Percentiles rank a stretch among this genome's conserved stretches.
Evolutionary conservation across 1,139 yeast species (phyloP).

Genomic region (Suhomyces ambrosiae): DNA sequence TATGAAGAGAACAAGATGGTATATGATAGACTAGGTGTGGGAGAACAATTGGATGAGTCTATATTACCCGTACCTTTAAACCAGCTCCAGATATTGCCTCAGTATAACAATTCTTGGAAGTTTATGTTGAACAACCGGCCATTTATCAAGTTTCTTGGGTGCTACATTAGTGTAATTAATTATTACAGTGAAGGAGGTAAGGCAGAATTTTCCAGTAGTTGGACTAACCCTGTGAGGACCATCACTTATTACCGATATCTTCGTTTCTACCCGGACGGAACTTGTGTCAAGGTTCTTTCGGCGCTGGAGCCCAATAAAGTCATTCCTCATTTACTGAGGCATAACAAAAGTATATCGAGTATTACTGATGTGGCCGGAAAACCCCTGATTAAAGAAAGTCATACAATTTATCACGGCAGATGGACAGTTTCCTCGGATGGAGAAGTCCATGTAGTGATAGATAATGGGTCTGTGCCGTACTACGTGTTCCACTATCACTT

Average conservation of each 20-base stretch:
- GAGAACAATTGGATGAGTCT: slow-evolving; percentile 24
- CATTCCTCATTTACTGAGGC: slow-evolving; percentile 53
- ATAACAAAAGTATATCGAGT: slow-evolving; percentile 18
- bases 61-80: slow-evolving; percentile 44
- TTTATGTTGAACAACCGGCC: slow-evolving; percentile 57
- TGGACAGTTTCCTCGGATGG: slow-evolving; percentile 53
- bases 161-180: slow-evolving; percentile 82
- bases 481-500: slow-evolving; percentile 67
- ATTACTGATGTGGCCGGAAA: slow-evolving; percentile 5
- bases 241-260: slow-evolving; percentile 87
- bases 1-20: slow-evolving; percentile 46
- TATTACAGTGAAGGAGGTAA: slow-evolving; percentile 81
- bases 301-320: slow-evolving; percentile 66
- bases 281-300: slow-evolving; percentile 65
- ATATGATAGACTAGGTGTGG: slow-evolving; percentile 13
- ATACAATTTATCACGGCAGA: slow-evolving; percentile 48
- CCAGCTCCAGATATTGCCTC: slow-evolving; percentile 44
- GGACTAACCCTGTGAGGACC: slow-evolving; percentile 77
- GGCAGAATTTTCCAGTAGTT: slow-evolving; percentile 63
- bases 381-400: slow-evolving; percentile 28
- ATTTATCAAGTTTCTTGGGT: slow-evolving; percentile 74
- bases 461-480: slow-evolving; percentile 62
- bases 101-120: slow-evolving; percentile 56
- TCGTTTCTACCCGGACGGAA: slow-evolving; percentile 80
- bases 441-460: slow-evolving; percentile 57